Percentiles rank a stretch among this genome's conserved stretches.
Evolutionary conservation across 2,329 filamentous ascomycete genomes (phyloP).

Genomic region (Triangularia setosa): DNA sequence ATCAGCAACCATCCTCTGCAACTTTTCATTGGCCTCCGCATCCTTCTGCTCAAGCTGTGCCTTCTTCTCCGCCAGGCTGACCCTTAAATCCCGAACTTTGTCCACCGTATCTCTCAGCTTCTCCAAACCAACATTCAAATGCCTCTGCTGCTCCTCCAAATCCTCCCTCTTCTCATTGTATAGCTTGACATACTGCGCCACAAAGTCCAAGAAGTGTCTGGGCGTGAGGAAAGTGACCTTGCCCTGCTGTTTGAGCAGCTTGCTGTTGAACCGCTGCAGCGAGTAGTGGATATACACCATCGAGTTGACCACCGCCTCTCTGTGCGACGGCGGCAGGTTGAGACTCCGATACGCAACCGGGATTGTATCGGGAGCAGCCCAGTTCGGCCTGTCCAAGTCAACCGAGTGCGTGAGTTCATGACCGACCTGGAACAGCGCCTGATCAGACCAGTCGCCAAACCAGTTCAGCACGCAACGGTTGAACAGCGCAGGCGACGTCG

Average conservation of each 20-base stretch:
- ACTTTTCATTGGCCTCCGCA: constrained; percentile 91
- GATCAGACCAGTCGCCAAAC: constrained; percentile 99
- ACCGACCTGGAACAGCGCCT: constrained; percentile 95
- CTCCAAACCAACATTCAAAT: constrained; percentile 96
- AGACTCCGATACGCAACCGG: constrained; percentile 89
- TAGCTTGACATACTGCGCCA: constrained; percentile 93
- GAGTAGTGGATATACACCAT: constrained; percentile 99
- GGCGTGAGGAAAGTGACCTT: constrained; percentile 91
- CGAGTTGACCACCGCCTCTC: constrained; percentile 89
- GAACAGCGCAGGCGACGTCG: constrained; percentile 96
- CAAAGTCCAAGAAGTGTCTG: constrained; percentile 95
- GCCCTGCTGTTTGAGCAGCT: constrained; percentile 86
- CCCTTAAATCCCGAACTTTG: constrained; percentile 89
- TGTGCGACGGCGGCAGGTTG: constrained; percentile 78
- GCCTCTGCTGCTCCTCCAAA: constrained; percentile 95
- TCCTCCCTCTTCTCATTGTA: constrained; percentile 99
- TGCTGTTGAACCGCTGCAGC: constrained; percentile 81
- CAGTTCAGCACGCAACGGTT: constrained; percentile 99
- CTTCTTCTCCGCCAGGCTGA: constrained; percentile 91
- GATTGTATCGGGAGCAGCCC: constrained; percentile 82
- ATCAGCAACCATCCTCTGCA: constrained; percentile 95
- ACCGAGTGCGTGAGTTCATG: constrained; percentile 95
- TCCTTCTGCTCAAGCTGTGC: constrained; percentile 89
- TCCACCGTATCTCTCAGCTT: constrained; percentile 96
- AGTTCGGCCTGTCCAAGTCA: constrained; percentile 85